Conservation (phyloP, 805 yeast species). For the Teunomyces cretensis region DNA sequence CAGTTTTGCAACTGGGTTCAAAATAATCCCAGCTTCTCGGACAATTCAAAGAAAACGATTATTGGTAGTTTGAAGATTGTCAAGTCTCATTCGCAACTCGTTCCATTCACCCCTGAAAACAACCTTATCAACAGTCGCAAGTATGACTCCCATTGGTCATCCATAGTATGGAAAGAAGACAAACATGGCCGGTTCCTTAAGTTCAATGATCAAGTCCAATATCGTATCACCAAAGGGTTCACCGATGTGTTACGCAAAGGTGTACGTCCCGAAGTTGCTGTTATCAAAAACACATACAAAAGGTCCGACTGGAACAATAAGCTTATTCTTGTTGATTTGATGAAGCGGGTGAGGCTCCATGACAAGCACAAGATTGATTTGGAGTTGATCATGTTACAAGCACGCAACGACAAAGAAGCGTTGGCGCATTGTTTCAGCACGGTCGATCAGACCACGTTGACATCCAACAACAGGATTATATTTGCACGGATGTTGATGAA, state of each 20-base stretch:
- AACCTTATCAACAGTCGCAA: slow-evolving; percentile 18
- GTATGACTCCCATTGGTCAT: slow-evolving; percentile 25
- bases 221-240: slow-evolving; percentile 33
- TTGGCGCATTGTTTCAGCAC: slow-evolving; percentile 15
- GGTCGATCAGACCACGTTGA: slow-evolving; percentile 6
- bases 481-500: slow-evolving; percentile 32
- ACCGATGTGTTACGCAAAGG: slow-evolving; percentile 32
- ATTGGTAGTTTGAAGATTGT: slow-evolving; percentile 15
- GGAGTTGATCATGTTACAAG: slow-evolving; percentile 19
- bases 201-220: slow-evolving; percentile 26
- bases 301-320: slow-evolving; percentile 23
- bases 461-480: slow-evolving; percentile 25
- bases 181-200: slow-evolving; percentile 12
- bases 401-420: slow-evolving; percentile 16
- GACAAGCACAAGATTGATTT: slow-evolving; percentile 9
- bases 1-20: slow-evolving; percentile 20
- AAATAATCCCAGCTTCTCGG: slow-evolving; percentile 7
- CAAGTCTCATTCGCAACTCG: slow-evolving; percentile 23
- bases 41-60: slow-evolving; percentile 12
- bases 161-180: slow-evolving; percentile 15
- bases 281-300: slow-evolving; percentile 33
- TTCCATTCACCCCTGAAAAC: slow-evolving; percentile 24
- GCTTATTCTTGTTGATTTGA: slow-evolving; percentile 23
- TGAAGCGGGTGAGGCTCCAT: slow-evolving; percentile 15
- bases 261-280: slow-evolving; percentile 31